A percentile compares a stretch with the other conserved stretches of the same genome.
phyloP scores from a whole-genome alignment of 2,329 filamentous ascomycete species.

The Mariannaea sp. region DNA sequence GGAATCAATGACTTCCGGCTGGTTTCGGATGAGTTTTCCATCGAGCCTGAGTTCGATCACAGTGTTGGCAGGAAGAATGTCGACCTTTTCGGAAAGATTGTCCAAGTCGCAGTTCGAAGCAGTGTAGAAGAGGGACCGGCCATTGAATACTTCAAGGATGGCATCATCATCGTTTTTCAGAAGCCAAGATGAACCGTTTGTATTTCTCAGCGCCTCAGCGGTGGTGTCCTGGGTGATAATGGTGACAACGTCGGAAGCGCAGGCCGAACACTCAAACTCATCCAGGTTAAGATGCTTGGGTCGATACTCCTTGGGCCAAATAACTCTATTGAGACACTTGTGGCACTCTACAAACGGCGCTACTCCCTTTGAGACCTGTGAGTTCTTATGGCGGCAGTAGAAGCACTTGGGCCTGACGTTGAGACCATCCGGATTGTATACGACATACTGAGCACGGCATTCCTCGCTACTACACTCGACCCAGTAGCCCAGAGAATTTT shows the following conservation, averaged over 20 bases:
- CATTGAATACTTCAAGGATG: conserved; percentile 45
- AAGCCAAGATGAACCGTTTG: conserved; percentile 52
- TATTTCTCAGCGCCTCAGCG: conserved; percentile 42
- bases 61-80: conserved; percentile 40
- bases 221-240: conserved; percentile 46
- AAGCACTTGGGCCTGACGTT: conserved; percentile 53
- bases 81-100: conserved; percentile 44
- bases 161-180: conserved; percentile 46
- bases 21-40: conserved; percentile 51
- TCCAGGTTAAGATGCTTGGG: conserved; percentile 38
- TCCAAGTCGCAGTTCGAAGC: conserved; percentile 41
- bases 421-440: conserved; percentile 50
- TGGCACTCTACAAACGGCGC: conserved; percentile 52
- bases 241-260: conserved; percentile 42
- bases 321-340: conserved; percentile 51
- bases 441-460: conserved; percentile 56
- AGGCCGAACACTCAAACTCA: conserved; percentile 50
- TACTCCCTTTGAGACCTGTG: conserved; percentile 13
- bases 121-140: conserved; percentile 47
- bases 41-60: conserved; percentile 37
- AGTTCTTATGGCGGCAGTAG: conserved; percentile 48
- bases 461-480: conserved; percentile 50
- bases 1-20: conserved; percentile 39
- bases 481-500: conserved; percentile 47
- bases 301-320: conserved; percentile 53